Conservation (phyloP, 495 filamentous ascomycete genomes). For the Cetradonia linearis region DNA sequence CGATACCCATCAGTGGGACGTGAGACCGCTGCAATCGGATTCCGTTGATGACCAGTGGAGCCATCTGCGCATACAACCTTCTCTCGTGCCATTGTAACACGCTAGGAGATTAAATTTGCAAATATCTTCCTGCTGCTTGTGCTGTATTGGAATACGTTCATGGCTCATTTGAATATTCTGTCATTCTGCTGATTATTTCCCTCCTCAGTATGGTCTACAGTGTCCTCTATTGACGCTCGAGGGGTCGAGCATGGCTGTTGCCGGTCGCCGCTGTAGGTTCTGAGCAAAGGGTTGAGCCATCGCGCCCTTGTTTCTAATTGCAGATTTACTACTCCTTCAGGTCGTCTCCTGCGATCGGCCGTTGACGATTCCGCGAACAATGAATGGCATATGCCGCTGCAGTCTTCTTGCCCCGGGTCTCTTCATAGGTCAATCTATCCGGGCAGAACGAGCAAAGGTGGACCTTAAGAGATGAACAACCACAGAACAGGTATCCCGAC, state of each 20-base stretch:
- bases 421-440: not conserved
- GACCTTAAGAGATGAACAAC: not conserved
- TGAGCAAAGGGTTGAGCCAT: not conserved
- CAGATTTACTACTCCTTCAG: not conserved
- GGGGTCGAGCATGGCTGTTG: not conserved
- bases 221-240: not conserved
- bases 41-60: no score
- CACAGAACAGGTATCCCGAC: not conserved
- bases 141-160: not conserved
- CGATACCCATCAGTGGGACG: no score
- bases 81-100: no score
- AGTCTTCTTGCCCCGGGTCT: not conserved
- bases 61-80: no score
- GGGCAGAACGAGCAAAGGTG: not conserved
- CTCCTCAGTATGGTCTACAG: not conserved
- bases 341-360: not conserved
- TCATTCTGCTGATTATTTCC: not conserved
- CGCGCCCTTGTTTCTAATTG: not conserved
- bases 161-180: not conserved
- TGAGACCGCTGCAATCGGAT: no score
- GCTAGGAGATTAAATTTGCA: not conserved
- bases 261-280: not conserved
- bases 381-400: not conserved
- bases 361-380: not conserved
- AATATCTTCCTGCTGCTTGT: not conserved